Percentiles rank a stretch among this genome's conserved stretches.
phyloP scores from a whole-genome alignment of 139 green algal species.

The Auxenochlorella protothecoides region DNA sequence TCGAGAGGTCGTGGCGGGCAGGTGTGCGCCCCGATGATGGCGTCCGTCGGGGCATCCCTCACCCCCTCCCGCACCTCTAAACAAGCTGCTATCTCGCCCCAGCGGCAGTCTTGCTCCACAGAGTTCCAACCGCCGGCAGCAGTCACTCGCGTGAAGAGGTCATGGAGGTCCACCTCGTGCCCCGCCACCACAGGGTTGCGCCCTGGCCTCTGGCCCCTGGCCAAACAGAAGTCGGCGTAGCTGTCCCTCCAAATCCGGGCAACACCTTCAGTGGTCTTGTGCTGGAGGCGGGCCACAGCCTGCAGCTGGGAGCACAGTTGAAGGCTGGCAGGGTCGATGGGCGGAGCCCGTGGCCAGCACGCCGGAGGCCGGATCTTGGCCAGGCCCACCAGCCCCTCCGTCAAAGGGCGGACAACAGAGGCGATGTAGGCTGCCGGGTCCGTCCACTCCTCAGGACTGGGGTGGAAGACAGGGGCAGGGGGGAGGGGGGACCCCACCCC shows the following conservation, averaged over 20 bases:
- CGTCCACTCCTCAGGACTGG: constrained; percentile 54
- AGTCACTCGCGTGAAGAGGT: constrained; percentile 46
- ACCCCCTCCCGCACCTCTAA: too few species aligned
- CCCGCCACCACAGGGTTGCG: constrained; percentile 48
- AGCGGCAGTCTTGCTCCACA: too few species aligned
- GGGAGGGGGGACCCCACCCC: constrained; percentile 1
- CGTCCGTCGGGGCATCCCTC: too few species aligned
- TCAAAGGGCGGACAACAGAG: constrained; percentile 32
- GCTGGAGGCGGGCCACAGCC: constrained; percentile 69
- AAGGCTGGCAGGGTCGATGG: constrained; percentile 41
- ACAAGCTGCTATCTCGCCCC: too few species aligned
- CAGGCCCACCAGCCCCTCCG: constrained; percentile 56
- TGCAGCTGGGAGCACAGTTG: constrained; percentile 66
- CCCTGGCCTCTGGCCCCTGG: constrained; percentile 12
- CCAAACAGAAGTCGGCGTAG: constrained; percentile 41
- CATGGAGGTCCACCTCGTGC: constrained; percentile 60
- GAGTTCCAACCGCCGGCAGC: constrained; percentile 38
- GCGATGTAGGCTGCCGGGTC: constrained; percentile 61
- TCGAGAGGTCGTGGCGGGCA: too few species aligned
- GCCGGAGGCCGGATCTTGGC: constrained; percentile 45
- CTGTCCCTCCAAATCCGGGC: constrained; percentile 35
- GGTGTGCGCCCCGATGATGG: too few species aligned
- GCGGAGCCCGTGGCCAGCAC: constrained; percentile 56
- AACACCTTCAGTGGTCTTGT: constrained; percentile 12
- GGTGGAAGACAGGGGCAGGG: constrained; percentile 52